Base-by-base conservation (phyloP, 1,284 basidiomycete genomes). In the Cutaneotrichosporon mucoides region DNA sequence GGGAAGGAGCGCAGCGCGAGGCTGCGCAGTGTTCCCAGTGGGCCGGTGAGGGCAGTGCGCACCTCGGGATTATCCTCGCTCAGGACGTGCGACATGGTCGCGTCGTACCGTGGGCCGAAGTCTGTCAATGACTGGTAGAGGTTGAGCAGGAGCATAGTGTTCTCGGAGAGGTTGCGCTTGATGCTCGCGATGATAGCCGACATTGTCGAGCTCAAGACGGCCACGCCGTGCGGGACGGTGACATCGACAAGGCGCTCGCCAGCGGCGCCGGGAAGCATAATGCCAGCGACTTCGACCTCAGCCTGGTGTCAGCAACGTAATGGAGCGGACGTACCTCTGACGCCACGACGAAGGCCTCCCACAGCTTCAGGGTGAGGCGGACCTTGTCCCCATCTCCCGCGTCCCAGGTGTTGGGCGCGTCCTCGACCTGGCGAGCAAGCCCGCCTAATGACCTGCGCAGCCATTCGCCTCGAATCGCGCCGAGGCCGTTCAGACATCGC, bases 1-100 rank as follows among this genome's bases (percentile, higher is more conserved):
- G 77, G 76, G 71, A 77, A 79, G n/a, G 72, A 73, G 12, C 77
- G 67, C 13, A 70, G 62, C 9, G 64, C 67, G 11, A 76, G 62
- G 6, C 58, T 59, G 6, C 73, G 66, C 7, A 75, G 57, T 5
- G 64, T 66, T n/a, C 65, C 60, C 15, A 75, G 50, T 4, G 70
- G 60, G 2, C 45, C 47, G 5, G 55, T 49, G 4, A 71, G 60
- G 1, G 69, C 63, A 3, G 54, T 45, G 10, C 61, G 53, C 5
- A 73, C 38, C 1, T 73, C 70, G 6, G 62, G 59, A 0, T 60
- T 42, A 4, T 66, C 33, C 47, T 57, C 56, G 36, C 65, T 9
- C 2, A 69, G 66, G 57, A 69, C 62, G 4, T 45, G 44, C n/a
- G 55, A 53, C 11, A 73, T 49, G 0, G 65, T 48, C 8, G 56